Percentiles rank a stretch among this genome's conserved stretches.
Conservation (phyloP, 208 protist species). For the Acanthamoeba sp. region DNA sequence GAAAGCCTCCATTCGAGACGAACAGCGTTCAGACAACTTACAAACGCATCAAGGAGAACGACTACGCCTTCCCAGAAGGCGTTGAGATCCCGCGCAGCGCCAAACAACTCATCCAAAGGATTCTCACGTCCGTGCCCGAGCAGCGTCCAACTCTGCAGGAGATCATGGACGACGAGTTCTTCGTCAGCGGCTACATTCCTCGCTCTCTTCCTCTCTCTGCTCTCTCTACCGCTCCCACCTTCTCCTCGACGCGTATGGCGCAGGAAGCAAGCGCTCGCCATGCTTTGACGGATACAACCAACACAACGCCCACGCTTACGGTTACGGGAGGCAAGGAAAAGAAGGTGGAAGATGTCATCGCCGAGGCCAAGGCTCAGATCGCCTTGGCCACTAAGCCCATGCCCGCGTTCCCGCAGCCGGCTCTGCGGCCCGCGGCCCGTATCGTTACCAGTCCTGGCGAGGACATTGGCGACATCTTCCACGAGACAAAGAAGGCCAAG, state of each 20-base stretch:
- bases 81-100: slow-evolving; percentile 89
- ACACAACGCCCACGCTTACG: background rate
- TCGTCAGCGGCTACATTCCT: slow-evolving; percentile 79
- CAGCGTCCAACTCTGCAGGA: slow-evolving; percentile 92
- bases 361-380: slow-evolving; percentile 42
- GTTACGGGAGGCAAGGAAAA: background rate
- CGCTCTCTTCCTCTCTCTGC: slow-evolving; percentile 30
- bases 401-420: background rate
- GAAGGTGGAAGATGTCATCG: slow-evolving; percentile 48
- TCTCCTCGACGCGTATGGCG: slow-evolving; percentile 47
- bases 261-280: background rate
- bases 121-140: slow-evolving; percentile 90
- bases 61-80: slow-evolving; percentile 94
- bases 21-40: slow-evolving; percentile 97
- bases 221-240: background rate
- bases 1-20: slow-evolving; percentile 98
- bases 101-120: slow-evolving; percentile 93
- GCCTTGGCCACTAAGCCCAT: background rate
- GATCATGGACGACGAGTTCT: slow-evolving; percentile 94
- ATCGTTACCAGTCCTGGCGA: slow-evolving; percentile 3
- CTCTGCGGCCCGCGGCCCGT: background rate
- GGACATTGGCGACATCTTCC: slow-evolving; percentile 8
- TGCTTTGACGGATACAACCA: slow-evolving; percentile 16
- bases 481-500: slow-evolving; percentile 31
- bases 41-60: slow-evolving; percentile 94